Evolutionary conservation across 2,329 filamentous ascomycete species (phyloP), one percentile per base, ranked within the genome.

Genomic region (Xylaria hypoxylon): DNA sequence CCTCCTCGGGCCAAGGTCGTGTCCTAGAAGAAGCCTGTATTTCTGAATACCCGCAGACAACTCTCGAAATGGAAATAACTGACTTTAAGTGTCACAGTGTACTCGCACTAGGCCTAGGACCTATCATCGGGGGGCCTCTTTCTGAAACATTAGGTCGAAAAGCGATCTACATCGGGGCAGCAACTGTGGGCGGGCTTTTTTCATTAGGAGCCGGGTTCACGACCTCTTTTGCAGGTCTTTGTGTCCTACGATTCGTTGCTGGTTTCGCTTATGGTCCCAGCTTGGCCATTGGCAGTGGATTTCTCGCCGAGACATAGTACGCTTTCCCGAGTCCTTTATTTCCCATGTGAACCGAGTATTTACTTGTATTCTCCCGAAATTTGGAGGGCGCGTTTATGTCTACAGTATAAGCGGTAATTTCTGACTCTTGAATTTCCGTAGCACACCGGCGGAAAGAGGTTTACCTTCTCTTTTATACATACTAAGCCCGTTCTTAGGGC

Each of bases 91-190:
- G 15, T 38, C 10, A 2, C 8, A 63, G 60, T 74, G 84, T 88
- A 5, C 77, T 90, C 10, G 88, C 87, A 0, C 80, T 91, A 0
- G 86, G 80, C 2, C 79, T 89, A 17, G 89, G 88, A 0, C 89
- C 89, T 6, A 77, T 90, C 56, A 68, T 89, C 15, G 85, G 85
- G 10, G 87, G 87, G 0, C 89, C 88, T 0, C 72, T 89, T 0
- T 88, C 85, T 55, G 89, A 91, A 73, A 84, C 81, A 0, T 77
- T 85, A 38, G 89, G 89, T 2, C 80, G 89, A 1, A 80, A 82
- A 24, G 77, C 82, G 2, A 81, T 89, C 28, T 89, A 87, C 73
- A 62, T 83, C 1, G 70, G 79, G 1, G 80, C 80, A 0, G 74
- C 83, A 1, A 81, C 83, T 0, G 70, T 86, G 0, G 86, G 84